These are phyloP conservation scores for Coccinonectria pachysandricola DNA, from an alignment of 2,329 filamentous ascomycete genomes.

Conservation along the genomic window DNA sequence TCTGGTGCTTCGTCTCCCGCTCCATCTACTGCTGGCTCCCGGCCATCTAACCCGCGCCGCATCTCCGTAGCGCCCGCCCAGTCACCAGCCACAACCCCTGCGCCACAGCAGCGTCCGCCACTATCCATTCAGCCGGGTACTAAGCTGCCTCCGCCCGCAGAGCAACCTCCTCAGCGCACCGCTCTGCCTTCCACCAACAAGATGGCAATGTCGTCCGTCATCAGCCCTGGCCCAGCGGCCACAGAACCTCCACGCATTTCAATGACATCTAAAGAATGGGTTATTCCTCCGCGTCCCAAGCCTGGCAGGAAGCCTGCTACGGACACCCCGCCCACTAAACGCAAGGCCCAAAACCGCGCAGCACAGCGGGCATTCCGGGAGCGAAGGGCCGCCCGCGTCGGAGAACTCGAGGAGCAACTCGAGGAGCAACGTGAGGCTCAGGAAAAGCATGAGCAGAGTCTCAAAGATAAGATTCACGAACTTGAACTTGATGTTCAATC, in stretches of 20 bases:
- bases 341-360: conserved; percentile 88
- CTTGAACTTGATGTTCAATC: conserved; percentile 59
- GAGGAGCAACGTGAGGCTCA: conserved; percentile 49
- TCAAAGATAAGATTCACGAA: conserved; percentile 44
- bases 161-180: conserved; percentile 22
- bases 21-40: conserved; percentile 6
- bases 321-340: conserved; percentile 84
- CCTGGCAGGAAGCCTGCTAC: conserved; percentile 90
- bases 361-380: conserved; percentile 88
- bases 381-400: conserved; percentile 72
- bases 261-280: conserved; percentile 76
- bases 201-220: conserved; percentile 38
- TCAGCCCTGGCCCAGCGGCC: conserved; percentile 28
- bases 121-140: conserved; percentile 21
- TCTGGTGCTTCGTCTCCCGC: conserved; percentile 11
- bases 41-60: conserved; percentile 10
- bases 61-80: conserved; percentile 15
- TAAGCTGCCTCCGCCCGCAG: conserved; percentile 19
- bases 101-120: conserved; percentile 18
- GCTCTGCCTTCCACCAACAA: conserved; percentile 30
- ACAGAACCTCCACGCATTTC: conserved; percentile 38
- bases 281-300: conserved; percentile 74
- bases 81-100: conserved; percentile 14
- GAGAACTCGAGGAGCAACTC: conserved; percentile 60
- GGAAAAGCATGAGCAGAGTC: conserved; percentile 45